These are phyloP conservation scores for Plasmodium blacklocki DNA, from an alignment of 169 alveolate species.

Conservation along the genomic window DNA sequence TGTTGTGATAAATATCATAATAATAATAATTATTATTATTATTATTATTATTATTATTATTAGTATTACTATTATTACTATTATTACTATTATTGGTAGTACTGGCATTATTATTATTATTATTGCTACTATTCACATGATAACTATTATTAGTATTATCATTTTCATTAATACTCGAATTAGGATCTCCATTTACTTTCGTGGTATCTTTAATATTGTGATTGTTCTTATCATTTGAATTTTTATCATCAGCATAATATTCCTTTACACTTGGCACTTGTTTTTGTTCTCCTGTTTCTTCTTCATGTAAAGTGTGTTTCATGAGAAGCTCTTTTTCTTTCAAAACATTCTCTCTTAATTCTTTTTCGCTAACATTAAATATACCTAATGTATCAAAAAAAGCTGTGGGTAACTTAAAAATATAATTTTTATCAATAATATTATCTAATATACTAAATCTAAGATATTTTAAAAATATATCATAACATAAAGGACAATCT, in stretches of 20 bases:
- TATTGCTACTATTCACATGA: background rate
- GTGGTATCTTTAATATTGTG: background rate
- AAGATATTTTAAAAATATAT: conserved; percentile 59
- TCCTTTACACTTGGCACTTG: too few relatives aligned
- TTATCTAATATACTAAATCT: conserved; percentile 70
- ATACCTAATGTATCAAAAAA: conserved; percentile 44
- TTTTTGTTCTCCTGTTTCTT: background rate
- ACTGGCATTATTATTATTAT: background rate
- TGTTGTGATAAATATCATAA: conserved; percentile 37
- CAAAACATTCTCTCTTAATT: background rate
- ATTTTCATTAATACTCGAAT: background rate
- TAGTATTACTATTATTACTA: background rate
- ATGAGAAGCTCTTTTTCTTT: conserved; percentile 9
- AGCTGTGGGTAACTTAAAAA: conserved; percentile 58
- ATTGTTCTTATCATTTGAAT: background rate
- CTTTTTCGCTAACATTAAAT: conserved; percentile 25
- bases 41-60: background rate
- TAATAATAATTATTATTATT: background rate
- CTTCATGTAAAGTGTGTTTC: background rate
- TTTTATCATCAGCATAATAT: background rate
- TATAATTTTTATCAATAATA: conserved; percentile 57
- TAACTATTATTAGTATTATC: background rate
- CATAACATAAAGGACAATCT: conserved; percentile 75
- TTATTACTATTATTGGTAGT: background rate
- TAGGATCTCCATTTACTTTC: background rate